Base-by-base conservation (phyloP, 2,329 filamentous ascomycete genomes). In the Lanzia echinophila region DNA sequence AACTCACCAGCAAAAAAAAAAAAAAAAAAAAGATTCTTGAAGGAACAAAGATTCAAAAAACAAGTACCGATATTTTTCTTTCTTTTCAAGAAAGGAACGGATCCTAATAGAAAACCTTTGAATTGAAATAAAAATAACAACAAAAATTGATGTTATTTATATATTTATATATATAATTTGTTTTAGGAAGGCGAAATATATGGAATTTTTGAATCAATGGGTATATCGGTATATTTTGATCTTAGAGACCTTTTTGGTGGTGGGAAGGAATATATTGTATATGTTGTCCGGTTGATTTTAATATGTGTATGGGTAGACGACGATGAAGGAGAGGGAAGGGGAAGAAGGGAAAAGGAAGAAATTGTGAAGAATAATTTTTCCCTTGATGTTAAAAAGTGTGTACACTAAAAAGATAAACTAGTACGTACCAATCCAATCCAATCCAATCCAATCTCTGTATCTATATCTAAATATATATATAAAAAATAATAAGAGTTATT, bases 1-100 rank as follows among this genome's bases (percentile, higher is more conserved):
- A 39, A 50, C 50, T 53, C 19, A 53, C 44, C 46, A 50, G 13
- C 24, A 32, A 34, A 19, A 24, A 17, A 47, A 15, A 28, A 50
- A 44, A 43, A 34, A 11, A 28, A 43, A n/a, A n/a, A n/a, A n/a
- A n/a, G n/a, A n/a, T n/a, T n/a, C n/a, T 33, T 22, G 6, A 20
- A 13, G 28, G 12, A 44, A 24, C 19, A 36, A 32, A 31, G 38
- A 34, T 24, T 13, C 10, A 39, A 24, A 44, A 38, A 46, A 22
- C 5, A 45, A 13, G 31, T 20, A 28, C 24, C 33, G 19, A 12
- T 20, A 13, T 8, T 6, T 36, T n/a, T 36, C 12, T 13, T 33
- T 36, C 11, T 13, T 36, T 24, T 44, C 41, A 44, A 31, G 3
- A 13, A 24, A 44, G 11, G 41, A 28, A 22, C 24, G 22, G 41